phyloP scores from a whole-genome alignment of 176 grass and related monocot genomes.

The Stipa capillata region DNA sequence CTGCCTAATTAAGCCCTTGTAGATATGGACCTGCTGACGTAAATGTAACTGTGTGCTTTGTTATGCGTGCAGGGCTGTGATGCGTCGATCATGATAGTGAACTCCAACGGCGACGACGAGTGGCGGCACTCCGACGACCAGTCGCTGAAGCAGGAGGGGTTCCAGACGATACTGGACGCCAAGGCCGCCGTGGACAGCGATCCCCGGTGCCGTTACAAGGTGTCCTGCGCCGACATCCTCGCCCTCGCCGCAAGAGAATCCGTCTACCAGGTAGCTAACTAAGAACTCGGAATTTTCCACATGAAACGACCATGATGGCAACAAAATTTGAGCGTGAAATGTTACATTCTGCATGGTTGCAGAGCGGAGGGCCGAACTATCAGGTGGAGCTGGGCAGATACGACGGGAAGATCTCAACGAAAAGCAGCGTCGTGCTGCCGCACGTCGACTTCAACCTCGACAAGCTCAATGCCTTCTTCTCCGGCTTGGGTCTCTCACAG shows the following conservation, averaged over 20 bases:
- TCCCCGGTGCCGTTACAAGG: conserved; percentile 45
- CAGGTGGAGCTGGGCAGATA: conserved; percentile 60
- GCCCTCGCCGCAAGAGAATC: conserved; percentile 63
- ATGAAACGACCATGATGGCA: background rate
- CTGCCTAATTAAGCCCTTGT: too few species aligned
- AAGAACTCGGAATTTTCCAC: background rate
- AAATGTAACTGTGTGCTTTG: too few species aligned
- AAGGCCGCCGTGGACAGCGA: conserved; percentile 57
- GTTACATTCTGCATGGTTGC: background rate
- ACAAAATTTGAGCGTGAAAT: background rate
- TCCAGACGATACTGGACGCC: conserved; percentile 34
- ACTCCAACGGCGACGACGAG: conserved; percentile 51
- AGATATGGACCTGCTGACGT: too few species aligned
- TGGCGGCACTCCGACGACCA: conserved; percentile 35
- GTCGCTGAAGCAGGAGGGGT: conserved; percentile 46
- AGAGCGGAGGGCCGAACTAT: conserved; percentile 64
- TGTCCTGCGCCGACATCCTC: conserved; percentile 73
- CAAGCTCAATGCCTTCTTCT: conserved; percentile 53
- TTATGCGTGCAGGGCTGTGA: conserved; percentile 63
- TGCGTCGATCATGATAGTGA: conserved; percentile 55
- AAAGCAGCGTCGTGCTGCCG: conserved; percentile 40
- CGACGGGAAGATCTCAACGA: conserved; percentile 46
- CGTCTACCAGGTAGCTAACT: conserved; percentile 29
- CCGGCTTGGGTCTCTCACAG: conserved; percentile 36
- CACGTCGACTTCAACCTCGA: conserved; percentile 45